Evolutionary conservation across 768 basidiomycete genomes (phyloP), one percentile per base, ranked within the genome.

Genomic region (Amanita brunnescens): DNA sequence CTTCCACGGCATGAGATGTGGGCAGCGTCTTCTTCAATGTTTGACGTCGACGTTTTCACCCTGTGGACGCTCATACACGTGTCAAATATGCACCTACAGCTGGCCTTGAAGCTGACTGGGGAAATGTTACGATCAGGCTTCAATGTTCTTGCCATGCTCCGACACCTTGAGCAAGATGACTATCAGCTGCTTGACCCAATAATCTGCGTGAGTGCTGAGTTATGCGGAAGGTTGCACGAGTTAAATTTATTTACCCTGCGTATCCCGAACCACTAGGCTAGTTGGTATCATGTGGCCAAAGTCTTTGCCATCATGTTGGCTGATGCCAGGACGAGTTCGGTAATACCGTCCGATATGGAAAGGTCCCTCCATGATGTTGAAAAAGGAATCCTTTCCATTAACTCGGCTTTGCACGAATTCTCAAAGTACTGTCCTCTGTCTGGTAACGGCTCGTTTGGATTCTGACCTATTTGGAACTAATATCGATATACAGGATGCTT

Each of bases 181-280:
- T 81, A 78, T 58, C 68, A 70, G 49, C 74, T 69, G 54, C 61
- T 81, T 14, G 78, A 81, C 64, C 79, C 80, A 5, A 71, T 77
- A 35, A 64, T 79, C 18, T 69, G 72, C 34, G 80, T 80, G 57
- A 58, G 78, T 73, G 33, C 7, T 12, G 21, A 35, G 12, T 24
- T 26, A 30, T n/a, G 14, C n/a, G n/a, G n/a, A n/a, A n/a, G n/a
- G n/a, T n/a, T n/a, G n/a, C 20, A 18, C 21, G 37, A 23, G 44
- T 51, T 29, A 20, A 23, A 21, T 18, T 46, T 5, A 38, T 47
- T 32, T n/a, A 24, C 26, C 16, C 39, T 18, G 33, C 44, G 43
- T 10, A n/a, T 42, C 16, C 40, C 16, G 30, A n/a, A 10, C 6
- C 38, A 9, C 13, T 51, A 66, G 64, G 55, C 62, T 10, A 63